Conservation (phyloP, 2,329 filamentous ascomycete genomes). For the Talaromyces sp. region DNA sequence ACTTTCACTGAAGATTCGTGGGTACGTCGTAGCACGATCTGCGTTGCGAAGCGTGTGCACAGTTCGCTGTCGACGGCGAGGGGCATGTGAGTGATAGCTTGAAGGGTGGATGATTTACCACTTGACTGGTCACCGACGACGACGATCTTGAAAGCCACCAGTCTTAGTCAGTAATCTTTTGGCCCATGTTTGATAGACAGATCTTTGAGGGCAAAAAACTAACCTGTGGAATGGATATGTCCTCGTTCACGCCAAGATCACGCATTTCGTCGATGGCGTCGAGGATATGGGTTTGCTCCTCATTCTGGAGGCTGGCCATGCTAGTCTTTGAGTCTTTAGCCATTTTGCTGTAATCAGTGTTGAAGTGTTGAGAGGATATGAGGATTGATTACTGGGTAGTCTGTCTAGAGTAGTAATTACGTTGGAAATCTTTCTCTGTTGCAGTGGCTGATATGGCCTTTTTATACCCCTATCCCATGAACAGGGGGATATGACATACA, state of each 20-base stretch:
- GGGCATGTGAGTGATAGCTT: conserved; percentile 56
- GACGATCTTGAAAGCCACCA: too few species aligned
- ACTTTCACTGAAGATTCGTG: conserved; percentile 16
- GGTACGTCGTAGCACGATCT: conserved; percentile 41
- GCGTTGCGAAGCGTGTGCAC: conserved; percentile 44
- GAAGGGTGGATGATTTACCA: conserved; percentile 96
- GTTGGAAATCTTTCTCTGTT: background rate
- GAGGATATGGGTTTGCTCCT: background rate
- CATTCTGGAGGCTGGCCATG: background rate
- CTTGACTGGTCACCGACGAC: conserved; percentile 98
- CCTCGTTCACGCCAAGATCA: conserved; percentile 22
- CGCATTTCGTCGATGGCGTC: conserved; percentile 1
- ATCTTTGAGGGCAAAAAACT: too few species aligned
- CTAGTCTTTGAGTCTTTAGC: background rate
- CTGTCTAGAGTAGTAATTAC: background rate
- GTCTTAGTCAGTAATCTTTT: background rate
- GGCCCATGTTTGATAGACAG: too few species aligned
- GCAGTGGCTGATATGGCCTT: background rate
- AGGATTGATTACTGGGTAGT: background rate
- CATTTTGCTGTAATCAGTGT: background rate
- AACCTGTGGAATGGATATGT: conserved; percentile 28
- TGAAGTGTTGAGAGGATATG: background rate
- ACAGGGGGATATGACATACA: background rate
- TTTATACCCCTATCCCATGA: background rate
- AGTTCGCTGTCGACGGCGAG: conserved; percentile 37